phyloP scores from a whole-genome alignment of 306 rosid species.

The Prunus kanzakura region DNA sequence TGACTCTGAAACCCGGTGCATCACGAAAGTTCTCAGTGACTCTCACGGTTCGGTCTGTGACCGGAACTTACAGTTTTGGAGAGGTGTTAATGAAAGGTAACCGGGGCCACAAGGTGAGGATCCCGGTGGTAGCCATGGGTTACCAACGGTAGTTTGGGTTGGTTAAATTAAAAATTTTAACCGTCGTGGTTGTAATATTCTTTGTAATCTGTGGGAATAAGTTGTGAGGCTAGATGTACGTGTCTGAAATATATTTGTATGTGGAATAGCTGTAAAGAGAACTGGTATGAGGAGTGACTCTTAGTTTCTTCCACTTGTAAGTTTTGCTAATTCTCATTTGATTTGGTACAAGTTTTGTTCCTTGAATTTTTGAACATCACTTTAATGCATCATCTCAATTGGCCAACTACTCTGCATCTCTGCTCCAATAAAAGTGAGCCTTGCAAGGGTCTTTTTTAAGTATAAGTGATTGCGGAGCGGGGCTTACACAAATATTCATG shows the following conservation, averaged over 20 bases:
- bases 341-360: slow-evolving; percentile 13
- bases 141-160: slow-evolving; percentile 54
- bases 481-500: too few species aligned
- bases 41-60: slow-evolving; percentile 66
- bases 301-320: slow-evolving; percentile 59
- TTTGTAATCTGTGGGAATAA: slow-evolving; percentile 93
- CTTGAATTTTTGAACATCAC: neutral
- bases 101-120: slow-evolving; percentile 95
- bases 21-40: slow-evolving; percentile 60
- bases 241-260: slow-evolving; percentile 37
- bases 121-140: slow-evolving; percentile 88
- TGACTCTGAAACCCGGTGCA: slow-evolving; percentile 70
- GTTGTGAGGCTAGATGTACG: slow-evolving; percentile 52
- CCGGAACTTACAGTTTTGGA: slow-evolving; percentile 77
- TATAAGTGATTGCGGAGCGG: too few species aligned
- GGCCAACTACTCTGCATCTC: too few species aligned
- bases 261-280: slow-evolving; percentile 72
- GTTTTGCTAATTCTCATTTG: slow-evolving; percentile 49
- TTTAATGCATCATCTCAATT: too few species aligned
- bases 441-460: neutral
- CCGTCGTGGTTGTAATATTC: slow-evolving; percentile 74
- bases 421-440: neutral
- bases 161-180: slow-evolving; percentile 22
- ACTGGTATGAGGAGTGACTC: slow-evolving; percentile 45
- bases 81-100: slow-evolving; percentile 87